Percentiles rank a stretch among this genome's conserved stretches.
phyloP scores from a whole-genome alignment of 2,329 filamentous ascomycete species.

The Trichoderma sp. region DNA sequence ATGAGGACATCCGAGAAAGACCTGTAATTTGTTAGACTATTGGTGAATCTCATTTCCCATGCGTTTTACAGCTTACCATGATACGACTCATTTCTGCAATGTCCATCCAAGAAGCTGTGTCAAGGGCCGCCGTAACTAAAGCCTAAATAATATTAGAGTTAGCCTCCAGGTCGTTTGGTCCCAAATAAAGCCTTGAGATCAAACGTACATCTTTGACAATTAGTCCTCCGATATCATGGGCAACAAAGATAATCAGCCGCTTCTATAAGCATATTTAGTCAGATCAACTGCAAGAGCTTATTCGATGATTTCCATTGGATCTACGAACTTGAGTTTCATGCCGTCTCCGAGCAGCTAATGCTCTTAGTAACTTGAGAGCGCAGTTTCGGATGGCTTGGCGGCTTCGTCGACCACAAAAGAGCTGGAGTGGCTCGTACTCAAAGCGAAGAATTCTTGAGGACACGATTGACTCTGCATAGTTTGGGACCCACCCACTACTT shows the following conservation, averaged over 20 bases:
- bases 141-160: neutral
- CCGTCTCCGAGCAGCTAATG: neutral
- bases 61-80: neutral
- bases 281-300: neutral
- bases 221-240: slow-evolving; percentile 18
- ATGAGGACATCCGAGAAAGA: slow-evolving; percentile 16
- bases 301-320: neutral
- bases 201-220: slow-evolving; percentile 18
- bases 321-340: slow-evolving; percentile 5
- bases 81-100: slow-evolving; percentile 16
- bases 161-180: neutral
- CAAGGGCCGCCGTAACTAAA: slow-evolving; percentile 3
- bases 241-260: slow-evolving; percentile 13
- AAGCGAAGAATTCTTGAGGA: neutral
- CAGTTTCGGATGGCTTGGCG: slow-evolving; percentile 12
- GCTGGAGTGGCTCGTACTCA: slow-evolving; percentile 12
- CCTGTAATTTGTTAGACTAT: neutral
- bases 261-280: neutral
- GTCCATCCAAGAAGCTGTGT: slow-evolving; percentile 8
- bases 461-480: neutral
- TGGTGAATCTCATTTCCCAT: neutral
- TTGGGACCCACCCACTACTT: slow-evolving; percentile 7
- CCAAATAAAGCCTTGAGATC: neutral
- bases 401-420: slow-evolving; percentile 16
- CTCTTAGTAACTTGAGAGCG: slow-evolving; percentile 12